A percentile compares a stretch with the other conserved stretches of the same genome.
Conservation (phyloP, 2,329 filamentous ascomycete species). For the Penicillium brevicompactum region DNA sequence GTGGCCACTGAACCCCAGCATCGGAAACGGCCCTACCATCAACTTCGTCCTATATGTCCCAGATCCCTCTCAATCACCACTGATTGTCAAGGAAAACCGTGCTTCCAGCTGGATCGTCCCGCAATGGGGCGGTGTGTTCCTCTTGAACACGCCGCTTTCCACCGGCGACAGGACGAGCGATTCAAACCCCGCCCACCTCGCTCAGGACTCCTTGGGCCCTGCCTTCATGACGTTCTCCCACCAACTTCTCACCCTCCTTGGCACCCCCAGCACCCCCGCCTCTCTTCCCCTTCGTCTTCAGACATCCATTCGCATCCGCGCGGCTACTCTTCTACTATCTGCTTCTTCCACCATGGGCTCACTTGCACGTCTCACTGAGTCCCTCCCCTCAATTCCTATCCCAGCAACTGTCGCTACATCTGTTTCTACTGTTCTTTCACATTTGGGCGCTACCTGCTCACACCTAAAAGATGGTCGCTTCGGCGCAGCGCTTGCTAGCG, state of each 20-base stretch:
- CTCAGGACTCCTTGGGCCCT: constrained; percentile 68
- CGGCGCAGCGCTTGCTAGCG: constrained; percentile 72
- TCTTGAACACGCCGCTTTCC: constrained; percentile 59
- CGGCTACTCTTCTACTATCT: constrained; percentile 80
- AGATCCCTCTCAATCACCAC: constrained; percentile 63
- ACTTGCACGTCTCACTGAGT: constrained; percentile 79
- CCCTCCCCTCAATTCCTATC: constrained; percentile 87
- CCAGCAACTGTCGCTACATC: constrained; percentile 83
- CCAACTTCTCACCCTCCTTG: constrained; percentile 84
- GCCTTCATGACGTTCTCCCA: constrained; percentile 88
- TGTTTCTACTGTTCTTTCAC: constrained; percentile 75
- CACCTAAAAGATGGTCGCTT: constrained; percentile 65
- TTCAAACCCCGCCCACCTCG: constrained; percentile 54
- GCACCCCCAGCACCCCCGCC: constrained; percentile 73
- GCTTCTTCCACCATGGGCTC: constrained; percentile 94
- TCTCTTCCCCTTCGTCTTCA: constrained; percentile 84
- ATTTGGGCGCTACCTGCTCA: constrained; percentile 75
- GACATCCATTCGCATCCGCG: constrained; percentile 80
- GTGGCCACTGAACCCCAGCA: constrained; percentile 93
- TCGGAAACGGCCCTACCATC: constrained; percentile 87
- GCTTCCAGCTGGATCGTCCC: constrained; percentile 88
- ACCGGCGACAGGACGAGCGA: constrained; percentile 41
- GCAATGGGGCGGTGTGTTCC: constrained; percentile 84
- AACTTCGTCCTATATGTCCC: constrained; percentile 95
- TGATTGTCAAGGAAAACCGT: constrained; percentile 60